These are phyloP conservation scores for Phaeophleospora eucalypticola DNA, from an alignment of 2,329 filamentous ascomycete genomes.

Conservation along the genomic window DNA sequence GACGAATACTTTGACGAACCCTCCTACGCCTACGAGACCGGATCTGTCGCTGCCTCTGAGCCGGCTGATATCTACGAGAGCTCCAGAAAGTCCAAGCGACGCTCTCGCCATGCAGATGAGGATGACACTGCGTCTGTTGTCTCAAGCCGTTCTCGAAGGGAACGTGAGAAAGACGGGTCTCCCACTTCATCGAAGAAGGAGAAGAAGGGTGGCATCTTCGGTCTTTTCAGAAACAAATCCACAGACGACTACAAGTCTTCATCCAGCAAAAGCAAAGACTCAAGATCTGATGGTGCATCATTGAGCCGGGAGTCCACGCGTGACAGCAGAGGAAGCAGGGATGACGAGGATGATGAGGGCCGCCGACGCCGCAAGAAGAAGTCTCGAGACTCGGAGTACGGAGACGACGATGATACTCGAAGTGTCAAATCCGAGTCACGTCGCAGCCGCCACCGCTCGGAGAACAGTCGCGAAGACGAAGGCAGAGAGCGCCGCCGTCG, in stretches of 20 bases:
- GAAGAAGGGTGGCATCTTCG: slow-evolving; percentile 44
- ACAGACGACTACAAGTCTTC: slow-evolving; percentile 34
- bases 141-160: slow-evolving; percentile 38
- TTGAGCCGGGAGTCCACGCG: slow-evolving; percentile 20
- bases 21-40: slow-evolving; percentile 34
- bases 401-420: slow-evolving; percentile 20
- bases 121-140: slow-evolving; percentile 41
- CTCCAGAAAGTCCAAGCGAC: slow-evolving; percentile 33
- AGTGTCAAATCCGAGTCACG: slow-evolving; percentile 7
- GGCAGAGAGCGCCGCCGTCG: slow-evolving; percentile 23
- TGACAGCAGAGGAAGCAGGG: slow-evolving; percentile 14
- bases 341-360: slow-evolving; percentile 40
- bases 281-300: slow-evolving; percentile 16
- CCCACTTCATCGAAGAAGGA: slow-evolving; percentile 36
- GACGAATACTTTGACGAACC: slow-evolving; percentile 34
- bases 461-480: slow-evolving; percentile 18
- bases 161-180: slow-evolving; percentile 35
- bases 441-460: slow-evolving; percentile 34
- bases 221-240: slow-evolving; percentile 45
- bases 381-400: slow-evolving; percentile 36
- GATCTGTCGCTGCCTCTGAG: slow-evolving; percentile 41
- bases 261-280: slow-evolving; percentile 28
- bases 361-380: slow-evolving; percentile 43
- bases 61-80: slow-evolving; percentile 38
- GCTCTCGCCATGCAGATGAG: slow-evolving; percentile 28